These are phyloP conservation scores for Porphyra umbilicalis DNA, from an alignment of 31 red algal genomes.

Conservation along the genomic window DNA sequence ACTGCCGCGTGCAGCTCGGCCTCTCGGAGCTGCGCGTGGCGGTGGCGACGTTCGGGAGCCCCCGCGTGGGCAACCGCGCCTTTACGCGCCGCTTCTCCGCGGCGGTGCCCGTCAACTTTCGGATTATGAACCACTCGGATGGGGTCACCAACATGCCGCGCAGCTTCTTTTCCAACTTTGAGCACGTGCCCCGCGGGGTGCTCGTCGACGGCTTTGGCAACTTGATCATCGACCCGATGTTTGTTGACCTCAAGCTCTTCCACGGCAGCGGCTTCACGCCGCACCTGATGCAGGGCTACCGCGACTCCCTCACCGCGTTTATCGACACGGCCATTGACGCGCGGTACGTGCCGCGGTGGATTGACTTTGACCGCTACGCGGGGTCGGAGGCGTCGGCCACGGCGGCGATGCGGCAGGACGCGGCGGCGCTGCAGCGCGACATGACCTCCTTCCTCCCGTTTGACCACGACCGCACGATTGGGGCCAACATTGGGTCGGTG, in stretches of 20 bases:
- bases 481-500: neutral
- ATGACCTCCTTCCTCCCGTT: neutral
- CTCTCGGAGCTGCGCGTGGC: conserved; percentile 24
- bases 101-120: conserved; percentile 4
- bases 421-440: neutral
- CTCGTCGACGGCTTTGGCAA: conserved; percentile 9
- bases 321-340: neutral
- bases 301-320: neutral
- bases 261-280: neutral
- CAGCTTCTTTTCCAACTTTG: neutral
- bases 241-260: conserved; percentile 3
- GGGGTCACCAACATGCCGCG: conserved; percentile 7
- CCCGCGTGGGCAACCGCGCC: conserved; percentile 67
- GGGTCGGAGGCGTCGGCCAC: neutral
- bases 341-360: neutral
- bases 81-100: conserved; percentile 14
- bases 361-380: neutral
- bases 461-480: neutral
- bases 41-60: conserved; percentile 68
- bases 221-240: conserved; percentile 11
- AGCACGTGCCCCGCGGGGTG: conserved; percentile 11
- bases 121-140: conserved; percentile 1
- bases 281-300: conserved; percentile 1
- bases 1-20: conserved; percentile 9
- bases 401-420: neutral